Evolutionary conservation across 1,284 basidiomycete species (phyloP), one percentile per base, ranked within the genome.

Genomic region (Trametes pubescens): DNA sequence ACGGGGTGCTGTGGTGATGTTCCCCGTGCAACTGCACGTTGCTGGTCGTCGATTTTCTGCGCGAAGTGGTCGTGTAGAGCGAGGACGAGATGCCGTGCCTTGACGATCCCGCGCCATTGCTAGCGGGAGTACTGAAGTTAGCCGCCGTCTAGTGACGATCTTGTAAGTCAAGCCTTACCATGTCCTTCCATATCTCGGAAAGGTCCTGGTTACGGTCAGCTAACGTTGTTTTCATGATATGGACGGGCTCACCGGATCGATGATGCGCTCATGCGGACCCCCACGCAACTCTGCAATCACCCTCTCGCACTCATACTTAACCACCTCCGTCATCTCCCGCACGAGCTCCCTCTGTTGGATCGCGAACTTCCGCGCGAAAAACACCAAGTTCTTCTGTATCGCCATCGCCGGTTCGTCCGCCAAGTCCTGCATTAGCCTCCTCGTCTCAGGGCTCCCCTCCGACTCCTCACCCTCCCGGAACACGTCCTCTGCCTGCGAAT

Each of bases 101-200:
- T 75, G 16, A 79, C 78, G 51, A 73, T 76, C 2, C 75, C 72
- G 9, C 72, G 68, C 78, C 78, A 80, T 24, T 67, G 69, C 78
- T 79, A 29, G 22, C 2, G 2, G 14, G 0, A 44, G 4, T 24
- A n/a, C n/a, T n/a, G n/a, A n/a, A n/a, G 4, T 63, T 8, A 61
- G 52, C 37, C 32, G n/a, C 46, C 6, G 29, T 32, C 29, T 32
- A 32, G 29, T 32, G 29, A 32, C 29, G 29, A 32, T 8, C 29
- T 32, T 32, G 29, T 8, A 3, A 38, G 1, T 16, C 26, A 34
- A 32, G 2, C 29, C 24, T 13, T 14, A 77, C 75, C 74, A 76
- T 77, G 8, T 77, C 73, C 44, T 70, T 72, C 75, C 75, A 76
- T 5, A 75, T 63, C 3, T 57, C 59, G 40, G 70, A 65, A 2